These are phyloP conservation scores for Oryza glumipatula DNA, from an alignment of 176 grass and related monocot genomes.

Conservation along the genomic window DNA sequence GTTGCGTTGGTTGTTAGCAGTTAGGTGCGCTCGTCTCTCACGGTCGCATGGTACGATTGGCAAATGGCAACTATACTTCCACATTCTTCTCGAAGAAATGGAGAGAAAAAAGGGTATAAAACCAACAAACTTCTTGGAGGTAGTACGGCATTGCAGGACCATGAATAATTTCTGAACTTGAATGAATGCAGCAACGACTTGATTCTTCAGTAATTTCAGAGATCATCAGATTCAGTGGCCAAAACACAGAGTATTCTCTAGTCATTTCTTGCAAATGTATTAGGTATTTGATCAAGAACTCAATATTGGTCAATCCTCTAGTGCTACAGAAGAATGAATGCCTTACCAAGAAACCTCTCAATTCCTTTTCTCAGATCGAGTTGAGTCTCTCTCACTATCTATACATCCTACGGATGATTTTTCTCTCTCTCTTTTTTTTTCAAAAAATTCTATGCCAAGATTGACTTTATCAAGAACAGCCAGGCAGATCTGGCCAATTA, in stretches of 20 bases:
- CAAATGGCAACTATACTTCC: not conserved
- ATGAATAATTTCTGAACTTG: not conserved
- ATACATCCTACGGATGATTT: not conserved
- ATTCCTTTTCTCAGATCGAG: not conserved
- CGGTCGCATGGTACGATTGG: not conserved
- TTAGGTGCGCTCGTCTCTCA: not conserved
- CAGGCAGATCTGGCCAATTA: not conserved
- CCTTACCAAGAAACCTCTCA: not conserved
- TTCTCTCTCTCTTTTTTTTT: not conserved
- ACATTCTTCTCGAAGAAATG: not conserved
- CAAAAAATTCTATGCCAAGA: constrained; percentile 25
- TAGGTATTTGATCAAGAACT: constrained; percentile 13
- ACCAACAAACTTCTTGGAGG: not conserved
- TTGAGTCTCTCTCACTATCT: constrained; percentile 1
- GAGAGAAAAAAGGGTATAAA: not conserved
- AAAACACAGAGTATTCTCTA: not conserved
- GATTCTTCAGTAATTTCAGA: not conserved
- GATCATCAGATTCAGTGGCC: not conserved
- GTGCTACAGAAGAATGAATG: constrained; percentile 18
- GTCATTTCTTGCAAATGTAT: constrained; percentile 6
- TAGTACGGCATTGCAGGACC: not conserved
- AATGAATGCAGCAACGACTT: not conserved
- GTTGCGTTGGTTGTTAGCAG: not conserved
- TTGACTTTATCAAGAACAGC: not conserved
- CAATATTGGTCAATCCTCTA: constrained; percentile 3